phyloP scores from a whole-genome alignment of 2,329 filamentous ascomycete genomes.

The Penicillium palitans region DNA sequence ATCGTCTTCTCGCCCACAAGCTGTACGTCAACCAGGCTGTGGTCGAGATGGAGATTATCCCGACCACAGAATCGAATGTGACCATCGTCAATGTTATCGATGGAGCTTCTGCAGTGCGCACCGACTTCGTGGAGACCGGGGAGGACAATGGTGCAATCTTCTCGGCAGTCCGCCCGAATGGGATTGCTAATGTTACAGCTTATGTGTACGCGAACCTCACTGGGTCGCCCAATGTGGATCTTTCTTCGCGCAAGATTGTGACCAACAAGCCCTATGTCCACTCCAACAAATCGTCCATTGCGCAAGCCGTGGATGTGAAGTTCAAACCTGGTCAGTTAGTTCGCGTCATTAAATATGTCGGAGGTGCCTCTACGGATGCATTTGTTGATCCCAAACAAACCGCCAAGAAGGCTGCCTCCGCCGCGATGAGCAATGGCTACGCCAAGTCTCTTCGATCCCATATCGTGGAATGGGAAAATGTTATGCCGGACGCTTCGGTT shows the following conservation, averaged over 20 bases:
- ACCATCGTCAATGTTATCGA: conserved; percentile 68
- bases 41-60: conserved; percentile 60
- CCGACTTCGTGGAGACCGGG: conserved; percentile 59
- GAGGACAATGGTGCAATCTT: conserved; percentile 60
- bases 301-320: conserved; percentile 57
- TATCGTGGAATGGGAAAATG: conserved; percentile 59
- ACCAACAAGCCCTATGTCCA: conserved; percentile 52
- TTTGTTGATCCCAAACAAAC: conserved; percentile 58
- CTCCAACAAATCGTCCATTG: conserved; percentile 63
- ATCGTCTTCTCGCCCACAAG: conserved; percentile 66
- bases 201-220: conserved; percentile 54
- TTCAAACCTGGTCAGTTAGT: conserved; percentile 56
- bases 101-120: conserved; percentile 66
- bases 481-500: conserved; percentile 62
- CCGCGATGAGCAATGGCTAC: conserved; percentile 56
- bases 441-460: conserved; percentile 57
- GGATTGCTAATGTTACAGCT: conserved; percentile 63
- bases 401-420: conserved; percentile 57
- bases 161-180: conserved; percentile 63
- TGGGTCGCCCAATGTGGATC: conserved; percentile 42
- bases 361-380: conserved; percentile 67
- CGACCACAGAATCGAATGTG: conserved; percentile 55
- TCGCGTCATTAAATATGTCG: conserved; percentile 66
- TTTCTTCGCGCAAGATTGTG: conserved; percentile 47
- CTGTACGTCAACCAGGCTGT: conserved; percentile 62